Evolutionary conservation across 805 yeast species (phyloP).

Genomic region (Wickerhamomyces silvicola): DNA sequence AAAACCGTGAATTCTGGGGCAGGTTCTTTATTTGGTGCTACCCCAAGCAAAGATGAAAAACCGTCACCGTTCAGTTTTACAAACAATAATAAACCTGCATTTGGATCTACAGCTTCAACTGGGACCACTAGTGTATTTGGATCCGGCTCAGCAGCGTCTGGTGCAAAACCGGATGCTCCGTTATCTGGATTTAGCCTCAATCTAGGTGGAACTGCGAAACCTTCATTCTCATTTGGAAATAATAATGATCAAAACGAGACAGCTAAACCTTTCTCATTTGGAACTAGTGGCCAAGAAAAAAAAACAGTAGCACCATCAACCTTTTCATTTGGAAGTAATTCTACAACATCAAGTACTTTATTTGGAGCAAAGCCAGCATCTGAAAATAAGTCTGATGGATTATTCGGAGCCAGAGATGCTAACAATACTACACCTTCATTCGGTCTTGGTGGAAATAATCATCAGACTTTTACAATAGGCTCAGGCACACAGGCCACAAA

Average conservation of each 20-base stretch:
- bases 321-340: conserved; percentile 22
- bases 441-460: too few relatives aligned
- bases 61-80: conserved; percentile 1
- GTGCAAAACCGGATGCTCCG: conserved; percentile 5
- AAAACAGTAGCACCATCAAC: conserved; percentile 4
- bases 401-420: conserved; percentile 3
- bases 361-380: neutral
- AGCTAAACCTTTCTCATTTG: conserved; percentile 2
- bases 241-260: conserved; percentile 3
- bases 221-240: conserved; percentile 17
- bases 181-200: too few relatives aligned
- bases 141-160: conserved; percentile 3
- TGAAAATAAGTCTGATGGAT: too few relatives aligned
- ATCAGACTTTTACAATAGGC: too few relatives aligned
- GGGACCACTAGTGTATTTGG: conserved; percentile 3
- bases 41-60: conserved; percentile 16
- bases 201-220: too few relatives aligned
- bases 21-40: conserved; percentile 21
- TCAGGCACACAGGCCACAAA: too few relatives aligned
- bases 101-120: conserved; percentile 1
- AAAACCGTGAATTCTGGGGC: conserved; percentile 14
- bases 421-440: conserved; percentile 6
- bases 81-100: neutral
- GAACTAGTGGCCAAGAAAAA: neutral
- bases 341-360: conserved; percentile 2